Evolutionary conservation across 208 protist genomes (phyloP), one percentile per base, ranked within the genome.

Genomic region (Endotrypanum monterogeii): DNA sequence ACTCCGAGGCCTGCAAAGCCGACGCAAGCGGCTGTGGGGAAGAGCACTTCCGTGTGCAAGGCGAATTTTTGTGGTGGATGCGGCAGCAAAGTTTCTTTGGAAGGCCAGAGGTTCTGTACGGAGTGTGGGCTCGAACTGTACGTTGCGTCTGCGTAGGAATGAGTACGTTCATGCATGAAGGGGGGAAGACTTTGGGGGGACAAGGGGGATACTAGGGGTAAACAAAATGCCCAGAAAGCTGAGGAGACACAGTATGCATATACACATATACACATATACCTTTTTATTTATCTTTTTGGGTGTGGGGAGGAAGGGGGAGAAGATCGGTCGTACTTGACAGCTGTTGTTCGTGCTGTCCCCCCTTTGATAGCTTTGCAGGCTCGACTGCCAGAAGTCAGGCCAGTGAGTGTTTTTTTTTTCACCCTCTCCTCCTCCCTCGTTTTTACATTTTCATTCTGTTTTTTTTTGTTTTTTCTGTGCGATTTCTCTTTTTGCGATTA

Each of bases 11-110:
- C 23, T 3, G 57, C 74, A 11, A 65, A 70, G 63, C 35, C 63
- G 35, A 54, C 55, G 50, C 73, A 48, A 28, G 23, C 55, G n/a
- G 28, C 39, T n/a, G 66, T 66, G 25, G 28, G 12, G 37, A 20
- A 20, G 37, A 20, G 46, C n/a, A 12, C 60, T 48, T 23, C 61
- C 12, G 6, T 67, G 32, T 28, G 52, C 18, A 77, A 58, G 23
- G 61, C 68, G 4, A 77, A 79, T 44, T 96, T 93, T 71, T 96
- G 92, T 74, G 80, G 83, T 56, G 79, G 89, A 6, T 96, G 92
- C 60, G 92, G 92, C 6, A 54, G 55, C 37, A 88, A 89, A 32
- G 61, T 90, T 9, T 50, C 50, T 7, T 20, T 57, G 3, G 46
- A 60, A 0, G 72, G 67, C 0, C 83, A 89, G 37, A 83, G 80